A percentile compares a stretch with the other conserved stretches of the same genome.
Conservation (phyloP, 805 yeast genomes). For the Saccharomycopsis oosterbeekiorum region DNA sequence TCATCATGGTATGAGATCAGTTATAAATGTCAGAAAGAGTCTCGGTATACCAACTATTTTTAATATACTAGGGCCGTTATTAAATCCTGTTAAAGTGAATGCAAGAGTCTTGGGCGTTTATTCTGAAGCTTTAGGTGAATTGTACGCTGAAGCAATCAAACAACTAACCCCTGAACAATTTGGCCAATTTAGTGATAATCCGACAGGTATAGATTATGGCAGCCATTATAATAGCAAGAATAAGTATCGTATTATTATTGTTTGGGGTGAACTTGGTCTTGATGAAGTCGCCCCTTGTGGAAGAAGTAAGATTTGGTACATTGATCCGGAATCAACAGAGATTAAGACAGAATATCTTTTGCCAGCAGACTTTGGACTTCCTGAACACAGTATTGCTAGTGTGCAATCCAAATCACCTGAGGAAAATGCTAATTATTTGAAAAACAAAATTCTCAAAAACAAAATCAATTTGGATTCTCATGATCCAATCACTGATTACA, state of each 20-base stretch:
- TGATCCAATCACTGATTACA: slow-evolving; percentile 74
- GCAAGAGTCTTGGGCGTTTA: slow-evolving; percentile 89
- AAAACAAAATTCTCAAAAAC: slow-evolving; percentile 30
- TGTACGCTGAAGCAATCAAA: slow-evolving; percentile 75
- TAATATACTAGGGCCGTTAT: slow-evolving; percentile 86
- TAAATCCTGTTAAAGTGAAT: slow-evolving; percentile 78
- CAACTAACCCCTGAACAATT: slow-evolving; percentile 35
- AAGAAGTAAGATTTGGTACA: slow-evolving; percentile 68
- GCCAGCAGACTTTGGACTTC: slow-evolving; percentile 76
- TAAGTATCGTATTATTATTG: slow-evolving; percentile 54
- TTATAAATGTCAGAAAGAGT: slow-evolving; percentile 65
- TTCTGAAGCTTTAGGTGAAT: slow-evolving; percentile 64
- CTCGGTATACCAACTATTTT: slow-evolving; percentile 89
- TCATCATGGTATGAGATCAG: slow-evolving; percentile 83
- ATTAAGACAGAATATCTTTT: slow-evolving; percentile 37
- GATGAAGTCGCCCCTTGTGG: slow-evolving; percentile 95
- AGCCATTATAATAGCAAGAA: slow-evolving; percentile 8
- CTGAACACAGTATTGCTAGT: slow-evolving; percentile 53
- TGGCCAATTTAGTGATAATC: slow-evolving; percentile 10
- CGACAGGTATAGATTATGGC: neutral
- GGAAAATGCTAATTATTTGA: slow-evolving; percentile 63
- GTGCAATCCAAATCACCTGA: slow-evolving; percentile 83
- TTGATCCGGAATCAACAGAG: slow-evolving; percentile 34
- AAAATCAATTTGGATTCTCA: slow-evolving; percentile 37
- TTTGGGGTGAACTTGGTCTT: slow-evolving; percentile 84